A percentile compares a stretch with the other conserved stretches of the same genome.
Evolutionary conservation across 2,329 filamentous ascomycete species (phyloP).

Genomic region (Arthrobotrys conoides): DNA sequence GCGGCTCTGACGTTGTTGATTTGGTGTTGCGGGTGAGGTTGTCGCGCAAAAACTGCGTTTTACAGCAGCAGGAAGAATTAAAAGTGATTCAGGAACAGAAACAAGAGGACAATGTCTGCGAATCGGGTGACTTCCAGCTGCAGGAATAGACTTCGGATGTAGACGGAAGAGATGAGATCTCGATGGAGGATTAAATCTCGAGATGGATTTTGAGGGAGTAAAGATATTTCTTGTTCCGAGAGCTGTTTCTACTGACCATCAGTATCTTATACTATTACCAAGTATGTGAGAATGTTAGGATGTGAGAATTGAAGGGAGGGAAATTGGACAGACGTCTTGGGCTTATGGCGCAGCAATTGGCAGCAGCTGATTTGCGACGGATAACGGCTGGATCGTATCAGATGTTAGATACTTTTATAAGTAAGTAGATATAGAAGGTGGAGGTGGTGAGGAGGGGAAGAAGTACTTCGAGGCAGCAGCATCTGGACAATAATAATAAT

Average conservation of each 20-base stretch:
- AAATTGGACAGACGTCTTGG: constrained; percentile 30
- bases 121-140: constrained; percentile 36
- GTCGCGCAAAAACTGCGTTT: constrained; percentile 32
- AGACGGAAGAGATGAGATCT: neutral
- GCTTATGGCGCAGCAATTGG: constrained; percentile 47
- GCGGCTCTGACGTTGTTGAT: neutral
- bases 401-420: no score
- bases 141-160: neutral
- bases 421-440: neutral
- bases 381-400: neutral
- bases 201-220: neutral
- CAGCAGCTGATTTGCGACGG: constrained; percentile 12
- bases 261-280: no score
- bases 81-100: neutral
- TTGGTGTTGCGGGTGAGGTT: constrained; percentile 26
- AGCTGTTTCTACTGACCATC: neutral
- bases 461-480: constrained; percentile 3
- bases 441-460: neutral
- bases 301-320: neutral
- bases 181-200: neutral
- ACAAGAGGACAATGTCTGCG: neutral
- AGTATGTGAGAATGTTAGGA: no score
- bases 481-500: neutral
- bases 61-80: no score
- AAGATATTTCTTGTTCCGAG: neutral